phyloP scores from a whole-genome alignment of 2,329 filamentous ascomycete species.

The Fusarium graminum region DNA sequence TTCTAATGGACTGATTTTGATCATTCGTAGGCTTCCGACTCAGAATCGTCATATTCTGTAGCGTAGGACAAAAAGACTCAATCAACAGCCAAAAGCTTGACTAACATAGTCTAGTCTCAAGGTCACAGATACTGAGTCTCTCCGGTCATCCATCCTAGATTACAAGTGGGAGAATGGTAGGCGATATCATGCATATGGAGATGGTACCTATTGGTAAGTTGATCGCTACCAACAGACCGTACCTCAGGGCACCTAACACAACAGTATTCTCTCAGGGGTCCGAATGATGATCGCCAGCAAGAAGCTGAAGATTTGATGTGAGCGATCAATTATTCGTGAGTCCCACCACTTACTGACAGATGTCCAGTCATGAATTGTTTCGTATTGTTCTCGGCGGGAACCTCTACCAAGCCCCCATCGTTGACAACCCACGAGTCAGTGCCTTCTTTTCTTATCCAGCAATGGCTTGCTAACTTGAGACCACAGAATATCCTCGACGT shows the following conservation, averaged over 20 bases:
- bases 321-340: background rate
- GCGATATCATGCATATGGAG: conserved; percentile 30
- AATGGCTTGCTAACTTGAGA: fast-evolving
- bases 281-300: conserved; percentile 34
- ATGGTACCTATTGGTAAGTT: conserved; percentile 27
- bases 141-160: conserved; percentile 25
- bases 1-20: background rate
- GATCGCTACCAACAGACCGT: fast-evolving
- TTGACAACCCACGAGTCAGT: conserved; percentile 18
- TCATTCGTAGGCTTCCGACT: conserved; percentile 1
- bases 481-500: conserved; percentile 18
- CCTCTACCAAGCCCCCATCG: conserved; percentile 29
- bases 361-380: conserved; percentile 22
- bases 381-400: conserved; percentile 25
- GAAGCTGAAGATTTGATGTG: conserved; percentile 37
- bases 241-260: fast-evolving
- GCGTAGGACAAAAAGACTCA: conserved; percentile 6
- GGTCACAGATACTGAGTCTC: conserved; percentile 30
- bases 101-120: conserved; percentile 6
- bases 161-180: conserved; percentile 36
- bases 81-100: background rate
- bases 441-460: fast-evolving
- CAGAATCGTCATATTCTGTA: conserved; percentile 28
- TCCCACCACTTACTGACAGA: background rate
- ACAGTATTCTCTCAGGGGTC: conserved; percentile 6